A percentile compares a stretch with the other conserved stretches of the same genome.
Conservation (phyloP, 2,329 filamentous ascomycete genomes). For the Cadophora luteo-olivacea region DNA sequence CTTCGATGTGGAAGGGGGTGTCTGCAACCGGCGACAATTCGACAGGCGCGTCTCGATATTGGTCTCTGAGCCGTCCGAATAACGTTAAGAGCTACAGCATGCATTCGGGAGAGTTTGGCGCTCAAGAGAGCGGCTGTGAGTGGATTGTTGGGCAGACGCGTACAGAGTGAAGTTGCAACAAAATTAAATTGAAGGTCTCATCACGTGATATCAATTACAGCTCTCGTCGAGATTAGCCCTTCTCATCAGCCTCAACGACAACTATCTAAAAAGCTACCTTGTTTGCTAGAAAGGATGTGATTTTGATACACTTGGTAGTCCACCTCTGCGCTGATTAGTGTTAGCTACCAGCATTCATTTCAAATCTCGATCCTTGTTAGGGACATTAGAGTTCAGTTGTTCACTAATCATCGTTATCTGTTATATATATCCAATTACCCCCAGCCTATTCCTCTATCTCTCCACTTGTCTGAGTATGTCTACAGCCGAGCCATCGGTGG, state of each 20-base stretch:
- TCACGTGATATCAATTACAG: background rate
- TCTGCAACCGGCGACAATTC: conserved; percentile 41
- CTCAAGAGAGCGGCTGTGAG: conserved; percentile 37
- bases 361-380: background rate
- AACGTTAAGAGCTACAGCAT: conserved; percentile 41
- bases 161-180: background rate
- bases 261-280: too few species aligned
- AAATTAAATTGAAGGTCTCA: background rate
- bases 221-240: too few species aligned
- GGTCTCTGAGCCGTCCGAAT: conserved; percentile 41
- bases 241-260: too few species aligned
- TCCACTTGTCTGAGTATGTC: background rate
- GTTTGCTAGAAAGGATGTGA: too few species aligned
- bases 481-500: conserved; percentile 25
- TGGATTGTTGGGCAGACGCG: conserved; percentile 2
- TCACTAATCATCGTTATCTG: conserved; percentile 2
- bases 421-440: background rate
- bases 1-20: conserved; percentile 38
- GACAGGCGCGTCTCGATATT: conserved; percentile 40
- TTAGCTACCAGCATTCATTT: background rate
- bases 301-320: background rate
- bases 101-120: conserved; percentile 43
- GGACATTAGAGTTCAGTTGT: background rate
- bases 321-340: background rate
- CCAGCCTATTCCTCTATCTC: background rate